phyloP scores from a whole-genome alignment of 768 basidiomycete genomes.

The Rhizopogon roseolus region DNA sequence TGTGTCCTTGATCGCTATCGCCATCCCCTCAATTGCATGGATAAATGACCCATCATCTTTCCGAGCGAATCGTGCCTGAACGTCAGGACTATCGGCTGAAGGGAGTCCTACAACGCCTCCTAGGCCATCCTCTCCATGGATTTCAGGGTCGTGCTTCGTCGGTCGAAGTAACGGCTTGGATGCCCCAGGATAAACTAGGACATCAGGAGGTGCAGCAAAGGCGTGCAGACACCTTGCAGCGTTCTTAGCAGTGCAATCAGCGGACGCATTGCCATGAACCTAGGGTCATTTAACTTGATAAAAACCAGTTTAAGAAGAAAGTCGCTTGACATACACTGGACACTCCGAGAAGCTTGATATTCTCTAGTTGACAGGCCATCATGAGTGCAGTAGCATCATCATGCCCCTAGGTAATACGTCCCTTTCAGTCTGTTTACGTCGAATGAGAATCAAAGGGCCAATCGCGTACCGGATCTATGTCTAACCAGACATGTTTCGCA shows the following conservation, averaged over 20 bases:
- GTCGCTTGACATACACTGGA: conserved; percentile 55
- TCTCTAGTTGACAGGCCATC: conserved; percentile 61
- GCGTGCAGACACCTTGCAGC: conserved; percentile 74
- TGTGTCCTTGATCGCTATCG: conserved; percentile 41
- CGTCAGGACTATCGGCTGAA: conserved; percentile 37
- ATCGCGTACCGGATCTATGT: conserved; percentile 56
- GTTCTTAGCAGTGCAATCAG: conserved; percentile 60
- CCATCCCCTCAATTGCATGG: conserved; percentile 69
- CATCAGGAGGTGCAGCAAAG: conserved; percentile 54
- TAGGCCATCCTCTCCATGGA: conserved; percentile 80
- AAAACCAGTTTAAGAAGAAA: not conserved
- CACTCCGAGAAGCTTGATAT: conserved; percentile 72
- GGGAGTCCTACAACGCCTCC: conserved; percentile 82
- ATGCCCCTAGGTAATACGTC: conserved; percentile 54
- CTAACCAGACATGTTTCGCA: conserved; percentile 47
- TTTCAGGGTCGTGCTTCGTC: conserved; percentile 63
- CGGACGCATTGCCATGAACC: conserved; percentile 79
- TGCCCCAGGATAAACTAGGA: conserved; percentile 70
- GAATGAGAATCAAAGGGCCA: not conserved
- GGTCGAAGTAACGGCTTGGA: conserved; percentile 61
- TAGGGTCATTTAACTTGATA: conserved; percentile 20
- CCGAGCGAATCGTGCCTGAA: conserved; percentile 45
- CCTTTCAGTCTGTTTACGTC: not conserved
- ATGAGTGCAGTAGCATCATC: conserved; percentile 87
- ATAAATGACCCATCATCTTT: conserved; percentile 36